Evolutionary conservation across 2,329 filamentous ascomycete species (phyloP), one percentile per base, ranked within the genome.

Genomic region (Didymellaceae sp.): DNA sequence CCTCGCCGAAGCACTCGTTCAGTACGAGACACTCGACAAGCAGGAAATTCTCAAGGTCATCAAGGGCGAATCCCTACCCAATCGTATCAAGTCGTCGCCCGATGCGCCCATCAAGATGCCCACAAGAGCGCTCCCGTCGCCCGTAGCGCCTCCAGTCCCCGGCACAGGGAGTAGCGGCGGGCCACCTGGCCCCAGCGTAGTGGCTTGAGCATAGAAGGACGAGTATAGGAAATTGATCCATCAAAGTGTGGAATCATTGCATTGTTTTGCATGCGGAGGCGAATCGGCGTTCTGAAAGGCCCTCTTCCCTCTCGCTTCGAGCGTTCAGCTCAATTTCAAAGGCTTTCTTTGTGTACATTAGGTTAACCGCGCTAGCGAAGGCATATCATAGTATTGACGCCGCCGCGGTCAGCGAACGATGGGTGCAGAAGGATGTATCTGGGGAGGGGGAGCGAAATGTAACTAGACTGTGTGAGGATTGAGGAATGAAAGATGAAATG

Each of bases 21-120:
- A 97, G 74, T 97, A 97, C 73, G 94, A 99, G 79, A 97, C 91
- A 0, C 77, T 99, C 42, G 88, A 89, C 72, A 89, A 88, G 73
- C 86, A 88, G 3, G 94, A 99, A 74, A 95, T 97, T 57, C 86
- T 92, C 73, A 90, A 89, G 78, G 90, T 97, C 5, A 86, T 99
- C 57, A 85, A 84, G 43, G 94, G 94, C 26, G 91, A 97, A 76
- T 87, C 89, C 68, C 78, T 99, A 28, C 80, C 86, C 1, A 82
- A 83, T 35, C 89, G 90, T 53, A 75, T 90, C 41, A 82, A 80
- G 54, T 78, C 74, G 31, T 67, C 84, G 54, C 80, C 84, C 16
- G 74, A 79, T 44, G 76, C 81, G 16, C 85, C 84, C 2, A 85
- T 92, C 71, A 87, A 89, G 66, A 74, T 93, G 13, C 90, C 90